Conservation (phyloP, 2,329 filamentous ascomycete genomes). For the Diplodia corticola region DNA sequence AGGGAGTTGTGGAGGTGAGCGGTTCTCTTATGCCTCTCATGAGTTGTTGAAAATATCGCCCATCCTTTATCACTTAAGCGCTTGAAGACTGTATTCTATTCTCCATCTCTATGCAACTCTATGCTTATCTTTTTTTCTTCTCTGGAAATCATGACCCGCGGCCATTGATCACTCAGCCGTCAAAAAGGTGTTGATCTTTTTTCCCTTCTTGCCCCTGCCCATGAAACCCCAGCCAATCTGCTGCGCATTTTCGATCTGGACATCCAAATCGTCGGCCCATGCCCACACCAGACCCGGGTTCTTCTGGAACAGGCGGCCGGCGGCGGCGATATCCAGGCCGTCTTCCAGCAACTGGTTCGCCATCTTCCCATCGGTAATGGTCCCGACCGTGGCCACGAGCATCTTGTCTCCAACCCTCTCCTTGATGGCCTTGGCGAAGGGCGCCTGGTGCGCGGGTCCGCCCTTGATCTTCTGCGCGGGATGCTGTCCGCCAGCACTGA, state of each 20-base stretch:
- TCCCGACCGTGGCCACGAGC: constrained; percentile 72
- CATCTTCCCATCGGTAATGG: constrained; percentile 68
- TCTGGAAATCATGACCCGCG: too few relatives aligned
- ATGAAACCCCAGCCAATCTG: constrained; percentile 67
- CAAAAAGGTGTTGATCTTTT: neutral
- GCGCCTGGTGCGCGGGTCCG: constrained; percentile 71
- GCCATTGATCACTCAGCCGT: neutral
- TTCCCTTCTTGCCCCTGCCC: constrained; percentile 46
- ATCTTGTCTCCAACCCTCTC: constrained; percentile 69
- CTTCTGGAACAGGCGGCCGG: constrained; percentile 76
- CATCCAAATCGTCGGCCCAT: constrained; percentile 70
- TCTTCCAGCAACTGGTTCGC: constrained; percentile 62
- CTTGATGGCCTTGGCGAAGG: constrained; percentile 71
- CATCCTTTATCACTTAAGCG: too few relatives aligned
- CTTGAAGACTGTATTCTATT: too few relatives aligned
- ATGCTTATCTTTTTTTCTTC: neutral
- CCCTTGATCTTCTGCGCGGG: constrained; percentile 60
- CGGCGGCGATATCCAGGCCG: constrained; percentile 67
- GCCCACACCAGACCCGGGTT: constrained; percentile 77
- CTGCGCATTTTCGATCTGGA: constrained; percentile 69
- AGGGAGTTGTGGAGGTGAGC: too few relatives aligned
- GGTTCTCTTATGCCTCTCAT: too few relatives aligned
- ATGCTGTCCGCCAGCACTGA: constrained; percentile 74
- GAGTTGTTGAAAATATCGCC: too few relatives aligned
- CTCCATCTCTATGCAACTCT: too few relatives aligned